Evolutionary conservation across 441 rosid species (phyloP), one percentile per base, ranked within the genome.

Genomic region (Jatropha multifida): DNA sequence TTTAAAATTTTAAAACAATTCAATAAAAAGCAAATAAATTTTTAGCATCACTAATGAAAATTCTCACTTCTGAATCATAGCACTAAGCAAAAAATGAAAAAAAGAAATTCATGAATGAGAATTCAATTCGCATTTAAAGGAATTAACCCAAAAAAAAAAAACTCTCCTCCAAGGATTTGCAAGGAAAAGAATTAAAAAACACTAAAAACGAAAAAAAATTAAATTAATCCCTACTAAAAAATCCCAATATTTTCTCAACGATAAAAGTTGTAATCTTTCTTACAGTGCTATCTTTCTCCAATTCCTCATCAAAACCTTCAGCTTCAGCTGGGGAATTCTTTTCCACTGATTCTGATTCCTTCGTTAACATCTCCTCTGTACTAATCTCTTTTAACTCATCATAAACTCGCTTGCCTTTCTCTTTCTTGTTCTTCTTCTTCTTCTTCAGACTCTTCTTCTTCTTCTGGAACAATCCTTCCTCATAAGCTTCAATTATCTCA

Each of bases 401-500:
- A 41, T 61, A 56, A 41, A 14, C 75, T 38, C 69, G 68, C 67
- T 77, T 79, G 14, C 67, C 65, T 48, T 46, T 67, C 37, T 67
- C 70, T 54, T 17, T 52, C 58, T 54, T 52, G 56, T 52, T 54
- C 41, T 32, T 60, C 68, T 72, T 77, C 83, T 80, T 81, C 77
- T 65, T 83, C 81, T 41, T 77, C 38, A 40, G 10, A 40, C 59
- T 54, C 81, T 73, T 82, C 55, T 76, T 82, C 15, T 61, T 75
- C 52, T 71, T 75, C 71, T 54, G 68, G 44, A 62, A 23, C 82
- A 77, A 65, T 23, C 72, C 76, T 20, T 86, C 86, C 52, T 86
- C 88, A 40, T 77, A 83, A 13, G 78, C 86, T 66, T 86, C 89
- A 27, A 86, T 80, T 54, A 83, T 81, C 72, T 86, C 86, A 44